These are phyloP conservation scores for Amanita pallidorosea DNA, from an alignment of 768 basidiomycete species.

Conservation along the genomic window DNA sequence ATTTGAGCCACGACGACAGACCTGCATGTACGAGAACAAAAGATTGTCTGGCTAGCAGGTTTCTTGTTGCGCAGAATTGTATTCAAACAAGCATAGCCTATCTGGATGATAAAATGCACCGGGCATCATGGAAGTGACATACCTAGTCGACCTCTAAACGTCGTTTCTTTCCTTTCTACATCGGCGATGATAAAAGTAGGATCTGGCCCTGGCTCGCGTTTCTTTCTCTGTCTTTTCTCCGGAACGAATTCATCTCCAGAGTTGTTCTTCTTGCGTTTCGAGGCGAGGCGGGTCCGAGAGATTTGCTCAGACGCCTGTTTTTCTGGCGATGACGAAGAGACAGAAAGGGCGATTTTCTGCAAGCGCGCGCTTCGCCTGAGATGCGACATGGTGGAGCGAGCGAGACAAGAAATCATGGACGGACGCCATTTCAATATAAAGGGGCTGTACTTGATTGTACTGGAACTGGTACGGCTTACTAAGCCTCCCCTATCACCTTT, in stretches of 20 bases:
- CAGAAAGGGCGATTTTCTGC: not conserved
- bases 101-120: not conserved
- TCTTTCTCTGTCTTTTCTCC: constrained; percentile 14
- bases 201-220: constrained; percentile 24
- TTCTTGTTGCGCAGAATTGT: constrained; percentile 68
- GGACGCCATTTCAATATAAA: not conserved
- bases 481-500: constrained; percentile 4
- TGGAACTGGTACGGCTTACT: not conserved
- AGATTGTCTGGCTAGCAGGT: constrained; percentile 53
- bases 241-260: not conserved
- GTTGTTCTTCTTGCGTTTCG: not conserved
- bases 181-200: constrained; percentile 62
- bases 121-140: constrained; percentile 7
- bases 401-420: not conserved
- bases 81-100: constrained; percentile 77
- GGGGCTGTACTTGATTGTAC: not conserved
- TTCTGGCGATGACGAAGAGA: not conserved
- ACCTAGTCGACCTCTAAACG: constrained; percentile 60
- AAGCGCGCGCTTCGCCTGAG: constrained; percentile 1
- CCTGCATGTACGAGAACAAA: constrained; percentile 68
- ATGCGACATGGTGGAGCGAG: not conserved
- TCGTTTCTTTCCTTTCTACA: constrained; percentile 54
- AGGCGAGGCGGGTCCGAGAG: too few species aligned
- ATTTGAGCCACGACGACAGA: constrained; percentile 13
- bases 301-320: not conserved